Evolutionary conservation across 1,139 yeast species (phyloP).

Genomic region (Zygosaccharomyces pseudobailii): DNA sequence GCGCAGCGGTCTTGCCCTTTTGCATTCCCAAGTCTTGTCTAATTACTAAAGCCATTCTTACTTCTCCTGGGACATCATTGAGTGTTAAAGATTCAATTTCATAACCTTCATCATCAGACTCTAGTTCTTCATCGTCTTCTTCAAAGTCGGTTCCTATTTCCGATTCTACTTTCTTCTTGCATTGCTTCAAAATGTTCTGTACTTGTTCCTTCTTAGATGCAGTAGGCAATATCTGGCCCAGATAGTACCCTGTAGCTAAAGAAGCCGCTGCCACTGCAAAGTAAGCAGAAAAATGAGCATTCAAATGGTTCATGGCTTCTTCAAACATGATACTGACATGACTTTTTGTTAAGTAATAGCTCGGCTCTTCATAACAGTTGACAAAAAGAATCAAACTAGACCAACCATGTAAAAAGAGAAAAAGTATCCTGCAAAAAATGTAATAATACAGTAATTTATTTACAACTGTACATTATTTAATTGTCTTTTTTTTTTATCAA

Average conservation of each 20-base stretch:
- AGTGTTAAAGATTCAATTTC: constrained; percentile 52
- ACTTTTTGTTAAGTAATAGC: background rate
- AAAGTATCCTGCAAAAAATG: background rate
- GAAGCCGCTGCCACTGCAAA: constrained; percentile 26
- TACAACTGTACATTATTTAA: background rate
- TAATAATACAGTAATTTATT: too few species aligned
- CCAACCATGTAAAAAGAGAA: background rate
- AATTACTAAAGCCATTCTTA: constrained; percentile 81
- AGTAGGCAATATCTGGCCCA: constrained; percentile 20
- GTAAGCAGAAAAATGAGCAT: constrained; percentile 11
- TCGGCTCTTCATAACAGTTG: background rate
- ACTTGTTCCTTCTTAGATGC: constrained; percentile 14
- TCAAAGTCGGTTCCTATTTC: constrained; percentile 12
- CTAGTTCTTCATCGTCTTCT: constrained; percentile 36
- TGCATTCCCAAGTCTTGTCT: constrained; percentile 89
- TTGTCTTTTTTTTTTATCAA: background rate
- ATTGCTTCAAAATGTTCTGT: constrained; percentile 18
- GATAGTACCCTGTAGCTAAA: constrained; percentile 27
- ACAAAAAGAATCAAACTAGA: background rate
- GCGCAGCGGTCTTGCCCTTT: constrained; percentile 96
- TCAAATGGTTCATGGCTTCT: constrained; percentile 8
- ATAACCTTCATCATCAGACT: constrained; percentile 49
- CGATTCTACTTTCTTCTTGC: constrained; percentile 15
- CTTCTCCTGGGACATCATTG: constrained; percentile 69
- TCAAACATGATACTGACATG: background rate